Evolutionary conservation across 352 stramenopile genomes (phyloP), one percentile per base, ranked within the genome.

Genomic region (Phytophthora cryptogea): DNA sequence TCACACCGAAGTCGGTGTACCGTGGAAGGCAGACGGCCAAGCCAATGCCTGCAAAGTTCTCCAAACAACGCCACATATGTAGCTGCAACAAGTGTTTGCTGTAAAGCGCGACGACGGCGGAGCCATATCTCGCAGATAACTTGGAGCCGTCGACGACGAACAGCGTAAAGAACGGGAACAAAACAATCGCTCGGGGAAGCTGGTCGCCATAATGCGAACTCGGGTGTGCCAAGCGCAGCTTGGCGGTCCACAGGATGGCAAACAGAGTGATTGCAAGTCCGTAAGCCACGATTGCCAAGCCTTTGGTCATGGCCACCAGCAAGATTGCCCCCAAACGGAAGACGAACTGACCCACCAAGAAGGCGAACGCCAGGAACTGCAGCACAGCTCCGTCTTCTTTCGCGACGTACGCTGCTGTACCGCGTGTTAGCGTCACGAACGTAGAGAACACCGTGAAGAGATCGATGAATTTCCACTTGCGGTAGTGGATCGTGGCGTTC

Each of bases 401-500:
- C 42, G 58, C 75, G 11, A 86, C 59, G 46, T 81, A 89, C 20
- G 40, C 51, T 0, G 66, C 53, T 27, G 80, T 72, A 8, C 72
- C 81, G 35, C 74, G 68, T 23, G 83, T 40, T 1, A 90, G 64
- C 16, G 77, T 83, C 36, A 88, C 14, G 9, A 74, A 72, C 2
- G 79, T 87, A 0, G 80, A 82, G 20, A 62, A 45, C 13, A 89
- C 79, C 0, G 81, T 77, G 58, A 79, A 85, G 1, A 91, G 57
- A 44, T 91, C 81, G 23, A 87, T 64, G 31, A 83, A 52, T 37
- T 84, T 66, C 79, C 78, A 89, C 74, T 89, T 91, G 69, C 79
- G 81, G 63, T 91, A 91, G 66, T 91, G 79, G 53, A 91, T 89
- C 7, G 79, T 91, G 7, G 81, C 81, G 41, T 91, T 91, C 8